Conservation (phyloP, 2,329 filamentous ascomycete genomes). For the Diaporthe velutina region DNA sequence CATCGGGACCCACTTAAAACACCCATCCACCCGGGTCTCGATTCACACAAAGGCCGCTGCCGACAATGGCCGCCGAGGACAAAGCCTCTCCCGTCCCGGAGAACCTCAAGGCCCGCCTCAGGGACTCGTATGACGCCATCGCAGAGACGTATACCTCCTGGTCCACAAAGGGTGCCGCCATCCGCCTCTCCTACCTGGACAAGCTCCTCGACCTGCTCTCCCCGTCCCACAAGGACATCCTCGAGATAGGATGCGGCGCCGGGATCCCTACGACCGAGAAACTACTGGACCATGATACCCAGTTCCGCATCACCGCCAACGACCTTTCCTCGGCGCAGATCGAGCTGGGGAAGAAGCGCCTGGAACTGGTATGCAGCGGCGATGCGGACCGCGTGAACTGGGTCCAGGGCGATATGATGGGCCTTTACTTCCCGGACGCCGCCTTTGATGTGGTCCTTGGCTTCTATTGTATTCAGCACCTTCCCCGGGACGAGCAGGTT, state of each 20-base stretch:
- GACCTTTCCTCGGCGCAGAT: constrained; percentile 58
- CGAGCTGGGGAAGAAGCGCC: constrained; percentile 46
- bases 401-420: constrained; percentile 36
- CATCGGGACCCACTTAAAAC: background rate
- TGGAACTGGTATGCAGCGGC: constrained; percentile 40
- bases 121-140: constrained; percentile 55
- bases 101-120: constrained; percentile 55
- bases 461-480: constrained; percentile 68
- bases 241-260: constrained; percentile 59
- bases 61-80: background rate
- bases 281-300: constrained; percentile 47
- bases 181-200: constrained; percentile 52
- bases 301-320: constrained; percentile 51
- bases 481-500: constrained; percentile 64
- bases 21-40: background rate
- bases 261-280: constrained; percentile 53
- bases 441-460: constrained; percentile 28
- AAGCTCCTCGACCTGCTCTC: constrained; percentile 47
- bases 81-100: background rate
- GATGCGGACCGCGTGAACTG: constrained; percentile 33
- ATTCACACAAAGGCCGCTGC: background rate
- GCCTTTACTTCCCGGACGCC: constrained; percentile 45
- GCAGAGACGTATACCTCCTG: constrained; percentile 55
- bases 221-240: constrained; percentile 42
- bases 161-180: constrained; percentile 49